Base-by-base conservation (phyloP, 768 basidiomycete species). In the Psilocybe cyanescens region DNA sequence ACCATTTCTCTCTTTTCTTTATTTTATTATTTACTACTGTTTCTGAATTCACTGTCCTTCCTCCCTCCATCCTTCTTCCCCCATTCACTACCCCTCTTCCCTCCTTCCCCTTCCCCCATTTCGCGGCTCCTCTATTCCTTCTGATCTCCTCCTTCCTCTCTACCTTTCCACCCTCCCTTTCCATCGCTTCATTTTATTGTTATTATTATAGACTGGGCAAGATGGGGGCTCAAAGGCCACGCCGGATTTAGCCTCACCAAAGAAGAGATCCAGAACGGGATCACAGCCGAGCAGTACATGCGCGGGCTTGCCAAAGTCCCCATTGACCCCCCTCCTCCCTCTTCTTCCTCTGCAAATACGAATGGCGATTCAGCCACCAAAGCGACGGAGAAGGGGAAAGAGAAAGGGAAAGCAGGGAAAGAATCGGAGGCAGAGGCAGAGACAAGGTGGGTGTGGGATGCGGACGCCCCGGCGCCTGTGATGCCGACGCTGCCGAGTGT, bases 171-270 rank as follows among this genome's bases (percentile, higher is more conserved):
- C n/a, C n/a, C n/a, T n/a, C n/a, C n/a, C 41, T 7, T 12, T 29
- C 14, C 28, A 12, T 1, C 17, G 17, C 17, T 56, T 58, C 6
- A 48, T 49, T 8, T 39, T 35, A n/a, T n/a, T n/a, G n/a, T n/a
- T n/a, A n/a, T n/a, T n/a, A 19, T 37, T 24, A 24, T 53, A 80
- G 80, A 77, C 51, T 81, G 80, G 80, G 58, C 57, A 0, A 69
- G 73, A 1, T 79, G 76, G 72, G 75, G 75, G 3, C 35, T 76
- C 8, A 76, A 76, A 63, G 78, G 77, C 52, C 77, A 78, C 39
- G 78, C 78, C 62, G 79, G 80, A 30, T 80, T 81, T 59, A 57
- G 69, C 4, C 67, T 81, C 8, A 76, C 77, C 6, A 74, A 72
- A 37, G 73, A 76, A 11, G 77, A 81, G 56, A 62, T 75, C 16